A percentile compares a stretch with the other conserved stretches of the same genome.
Evolutionary conservation across 2,329 filamentous ascomycete species (phyloP).

Genomic region (Hymenoscyphus fraxineus): DNA sequence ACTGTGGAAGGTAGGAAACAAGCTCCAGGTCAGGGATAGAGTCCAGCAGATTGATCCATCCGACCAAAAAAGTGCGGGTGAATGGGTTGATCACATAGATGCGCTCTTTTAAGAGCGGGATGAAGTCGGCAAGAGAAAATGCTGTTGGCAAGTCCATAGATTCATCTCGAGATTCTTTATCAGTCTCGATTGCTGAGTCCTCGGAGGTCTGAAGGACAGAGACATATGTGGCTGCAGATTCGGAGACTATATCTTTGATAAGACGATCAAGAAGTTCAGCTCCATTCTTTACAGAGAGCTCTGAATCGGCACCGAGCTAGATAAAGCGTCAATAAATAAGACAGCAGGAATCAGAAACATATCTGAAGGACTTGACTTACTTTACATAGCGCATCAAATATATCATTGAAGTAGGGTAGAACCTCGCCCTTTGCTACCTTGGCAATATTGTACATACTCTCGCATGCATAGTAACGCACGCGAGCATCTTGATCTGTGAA

Average conservation of each 20-base stretch:
- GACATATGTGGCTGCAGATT: slow-evolving; percentile 91
- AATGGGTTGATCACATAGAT: slow-evolving; percentile 95
- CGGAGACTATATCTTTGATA: slow-evolving; percentile 93
- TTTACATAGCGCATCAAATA: slow-evolving; percentile 96
- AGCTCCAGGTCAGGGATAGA: slow-evolving; percentile 96
- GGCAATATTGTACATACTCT: slow-evolving; percentile 99
- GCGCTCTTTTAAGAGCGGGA: slow-evolving; percentile 87
- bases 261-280: slow-evolving; percentile 91
- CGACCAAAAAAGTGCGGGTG: slow-evolving; percentile 89
- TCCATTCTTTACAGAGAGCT: slow-evolving; percentile 96
- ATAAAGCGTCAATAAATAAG: slow-evolving; percentile 11
- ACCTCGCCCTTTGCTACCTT: slow-evolving; percentile 99
- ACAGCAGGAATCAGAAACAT: background rate
- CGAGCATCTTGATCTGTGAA: slow-evolving; percentile 97
- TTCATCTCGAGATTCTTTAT: slow-evolving; percentile 43
- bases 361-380: slow-evolving; percentile 46
- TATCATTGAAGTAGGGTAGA: slow-evolving; percentile 94
- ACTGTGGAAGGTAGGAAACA: slow-evolving; percentile 87
- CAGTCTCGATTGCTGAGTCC: slow-evolving; percentile 47
- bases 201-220: slow-evolving; percentile 71
- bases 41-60: slow-evolving; percentile 91
- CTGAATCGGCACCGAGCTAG: slow-evolving; percentile 90
- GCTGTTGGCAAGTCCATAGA: slow-evolving; percentile 67
- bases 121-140: slow-evolving; percentile 87
- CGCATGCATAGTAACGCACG: slow-evolving; percentile 96